Evolutionary conservation across 805 yeast species (phyloP).

Genomic region (Ogataea populi-albae): DNA sequence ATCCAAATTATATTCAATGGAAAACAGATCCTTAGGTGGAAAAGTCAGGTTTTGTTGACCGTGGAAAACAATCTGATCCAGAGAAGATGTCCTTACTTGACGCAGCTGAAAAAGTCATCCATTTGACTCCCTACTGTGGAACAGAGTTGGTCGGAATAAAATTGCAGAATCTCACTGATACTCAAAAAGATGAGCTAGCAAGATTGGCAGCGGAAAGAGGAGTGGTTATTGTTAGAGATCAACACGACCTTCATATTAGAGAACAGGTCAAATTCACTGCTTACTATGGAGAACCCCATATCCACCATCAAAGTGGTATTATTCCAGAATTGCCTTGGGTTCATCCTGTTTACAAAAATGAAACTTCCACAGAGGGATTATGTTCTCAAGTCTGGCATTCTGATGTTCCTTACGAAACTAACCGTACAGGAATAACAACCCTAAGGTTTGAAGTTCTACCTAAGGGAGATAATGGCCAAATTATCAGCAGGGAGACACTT

Average conservation of each 20-base stretch:
- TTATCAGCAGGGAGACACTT: slow-evolving; percentile 65
- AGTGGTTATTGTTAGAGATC: slow-evolving; percentile 46
- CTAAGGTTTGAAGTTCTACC: slow-evolving; percentile 56
- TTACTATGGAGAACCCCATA: slow-evolving; percentile 41
- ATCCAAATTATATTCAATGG: slow-evolving; percentile 18
- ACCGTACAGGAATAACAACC: slow-evolving; percentile 66
- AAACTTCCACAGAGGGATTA: slow-evolving; percentile 32
- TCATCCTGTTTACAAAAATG: slow-evolving; percentile 35
- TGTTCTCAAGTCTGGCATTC: slow-evolving; percentile 56
- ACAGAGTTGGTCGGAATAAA: slow-evolving; percentile 52
- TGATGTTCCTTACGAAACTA: slow-evolving; percentile 67
- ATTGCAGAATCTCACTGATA: slow-evolving; percentile 37
- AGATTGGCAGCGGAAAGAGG: slow-evolving; percentile 43
- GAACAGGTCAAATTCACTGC: slow-evolving; percentile 41
- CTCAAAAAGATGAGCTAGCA: slow-evolving; percentile 45
- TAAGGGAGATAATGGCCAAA: slow-evolving; percentile 8
- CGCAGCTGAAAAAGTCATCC: slow-evolving; percentile 39
- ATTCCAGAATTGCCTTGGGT: slow-evolving; percentile 36
- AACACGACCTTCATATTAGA: slow-evolving; percentile 36
- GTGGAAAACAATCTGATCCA: slow-evolving; percentile 18
- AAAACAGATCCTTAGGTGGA: slow-evolving; percentile 15
- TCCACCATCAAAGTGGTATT: slow-evolving; percentile 34
- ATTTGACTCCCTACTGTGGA: slow-evolving; percentile 49
- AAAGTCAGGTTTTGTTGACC: slow-evolving; percentile 10
- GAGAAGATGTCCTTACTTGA: slow-evolving; percentile 38